Conservation (phyloP, 2,329 filamentous ascomycete species). For the Alternaria hordeiaustralica region DNA sequence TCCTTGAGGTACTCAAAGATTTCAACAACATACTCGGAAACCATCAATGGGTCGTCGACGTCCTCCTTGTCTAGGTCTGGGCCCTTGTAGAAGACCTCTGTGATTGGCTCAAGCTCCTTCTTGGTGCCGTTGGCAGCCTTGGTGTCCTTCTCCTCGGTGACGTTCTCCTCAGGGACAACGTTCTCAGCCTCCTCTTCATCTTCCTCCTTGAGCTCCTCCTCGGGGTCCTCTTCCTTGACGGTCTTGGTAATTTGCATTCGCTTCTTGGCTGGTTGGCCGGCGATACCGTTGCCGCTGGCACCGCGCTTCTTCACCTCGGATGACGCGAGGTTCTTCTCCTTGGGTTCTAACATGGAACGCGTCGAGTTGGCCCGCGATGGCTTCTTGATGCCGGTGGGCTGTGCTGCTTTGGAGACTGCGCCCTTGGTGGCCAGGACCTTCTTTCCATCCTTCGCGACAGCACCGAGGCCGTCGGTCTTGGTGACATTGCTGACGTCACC, state of each 20-base stretch:
- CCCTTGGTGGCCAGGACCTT: slow-evolving; percentile 70
- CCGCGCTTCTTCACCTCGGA: slow-evolving; percentile 77
- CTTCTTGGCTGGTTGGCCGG: slow-evolving; percentile 72
- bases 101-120: slow-evolving; percentile 28
- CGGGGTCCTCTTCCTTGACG: slow-evolving; percentile 60
- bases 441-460: slow-evolving; percentile 65
- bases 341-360: slow-evolving; percentile 68
- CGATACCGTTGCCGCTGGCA: slow-evolving; percentile 73
- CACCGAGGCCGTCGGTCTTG: slow-evolving; percentile 66
- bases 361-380: slow-evolving; percentile 64
- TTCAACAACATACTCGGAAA: slow-evolving; percentile 93
- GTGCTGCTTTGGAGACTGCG: slow-evolving; percentile 77
- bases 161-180: slow-evolving; percentile 58
- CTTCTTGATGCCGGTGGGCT: slow-evolving; percentile 85
- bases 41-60: slow-evolving; percentile 93
- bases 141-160: slow-evolving; percentile 57
- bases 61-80: slow-evolving; percentile 83
- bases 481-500: slow-evolving; percentile 95
- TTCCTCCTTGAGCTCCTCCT: slow-evolving; percentile 52
- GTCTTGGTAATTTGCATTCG: slow-evolving; percentile 62
- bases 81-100: slow-evolving; percentile 42
- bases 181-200: slow-evolving; percentile 62
- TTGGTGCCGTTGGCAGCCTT: slow-evolving; percentile 27
- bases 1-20: slow-evolving; percentile 96
- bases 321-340: slow-evolving; percentile 70